phyloP scores from a whole-genome alignment of 2,329 filamentous ascomycete genomes.

The Botrytis porri region DNA sequence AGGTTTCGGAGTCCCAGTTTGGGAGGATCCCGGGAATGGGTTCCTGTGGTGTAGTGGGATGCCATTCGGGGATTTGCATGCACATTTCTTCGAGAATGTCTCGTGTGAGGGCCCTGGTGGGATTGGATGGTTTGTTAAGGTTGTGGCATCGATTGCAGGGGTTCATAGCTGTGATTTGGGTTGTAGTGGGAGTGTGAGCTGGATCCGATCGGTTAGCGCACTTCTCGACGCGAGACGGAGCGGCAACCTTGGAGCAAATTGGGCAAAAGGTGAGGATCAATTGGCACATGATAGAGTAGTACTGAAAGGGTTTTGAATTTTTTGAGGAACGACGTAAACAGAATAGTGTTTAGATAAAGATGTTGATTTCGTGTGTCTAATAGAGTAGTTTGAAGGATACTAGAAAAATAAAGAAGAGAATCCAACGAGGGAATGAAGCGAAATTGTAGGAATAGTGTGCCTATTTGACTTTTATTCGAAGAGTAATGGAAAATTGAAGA shows the following conservation, averaged over 20 bases:
- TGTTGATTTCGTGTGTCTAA: not conserved
- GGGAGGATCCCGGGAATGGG: not conserved
- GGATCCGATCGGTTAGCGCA: not conserved
- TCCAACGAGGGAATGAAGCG: not conserved
- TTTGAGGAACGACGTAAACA: not conserved
- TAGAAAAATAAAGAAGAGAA: not conserved
- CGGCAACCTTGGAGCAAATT: not conserved
- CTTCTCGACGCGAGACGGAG: not conserved
- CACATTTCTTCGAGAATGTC: not conserved
- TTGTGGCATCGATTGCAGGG: not conserved
- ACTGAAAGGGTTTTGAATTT: not conserved
- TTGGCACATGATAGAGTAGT: not conserved
- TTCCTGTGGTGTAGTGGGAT: not conserved
- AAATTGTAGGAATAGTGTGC: too few relatives aligned
- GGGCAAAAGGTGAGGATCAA: not conserved
- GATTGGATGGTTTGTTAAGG: not conserved
- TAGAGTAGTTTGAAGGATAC: not conserved
- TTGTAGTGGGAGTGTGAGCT: not conserved
- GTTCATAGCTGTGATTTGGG: not conserved
- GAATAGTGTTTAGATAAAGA: not conserved
- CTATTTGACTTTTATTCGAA: too few relatives aligned
- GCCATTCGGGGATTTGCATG: not conserved
- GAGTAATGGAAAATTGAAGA: too few relatives aligned
- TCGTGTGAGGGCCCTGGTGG: not conserved
- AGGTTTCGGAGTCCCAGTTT: not conserved